Percentiles rank a stretch among this genome's conserved stretches.
Evolutionary conservation across 202 grass and related monocot species (phyloP).

Genomic region (Panicum virgatum): DNA sequence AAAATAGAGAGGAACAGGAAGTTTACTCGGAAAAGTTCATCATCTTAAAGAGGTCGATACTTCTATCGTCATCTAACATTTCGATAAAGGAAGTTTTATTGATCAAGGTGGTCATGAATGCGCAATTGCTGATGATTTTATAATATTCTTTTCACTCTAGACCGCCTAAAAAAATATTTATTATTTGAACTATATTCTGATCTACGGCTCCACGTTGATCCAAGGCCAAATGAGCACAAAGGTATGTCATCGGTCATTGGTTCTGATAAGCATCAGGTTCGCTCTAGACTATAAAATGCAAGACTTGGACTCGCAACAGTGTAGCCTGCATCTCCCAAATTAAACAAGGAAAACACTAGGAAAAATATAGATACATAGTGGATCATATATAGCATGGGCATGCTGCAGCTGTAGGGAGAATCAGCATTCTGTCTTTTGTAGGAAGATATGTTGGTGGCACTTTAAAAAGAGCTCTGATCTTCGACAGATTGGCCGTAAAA

Average conservation of each 20-base stretch:
- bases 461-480: conserved; percentile 14
- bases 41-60: background rate
- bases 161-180: too few relatives aligned
- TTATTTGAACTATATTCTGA: background rate
- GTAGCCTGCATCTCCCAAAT: background rate
- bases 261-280: background rate
- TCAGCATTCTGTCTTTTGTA: background rate
- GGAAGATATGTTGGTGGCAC: background rate
- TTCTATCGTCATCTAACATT: background rate
- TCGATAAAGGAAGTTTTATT: too few relatives aligned
- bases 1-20: background rate
- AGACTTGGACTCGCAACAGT: background rate
- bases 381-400: background rate
- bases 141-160: background rate
- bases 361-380: background rate
- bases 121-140: background rate
- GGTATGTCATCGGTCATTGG: background rate
- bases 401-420: background rate
- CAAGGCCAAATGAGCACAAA: background rate
- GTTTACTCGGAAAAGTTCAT: too few relatives aligned
- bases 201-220: background rate
- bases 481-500: background rate
- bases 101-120: background rate
- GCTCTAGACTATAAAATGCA: background rate
- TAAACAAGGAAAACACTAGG: background rate